A percentile compares a stretch with the other conserved stretches of the same genome.
These are phyloP conservation scores for Scenedesmus sp. DNA, from an alignment of 163 green algal species.

Conservation along the genomic window DNA sequence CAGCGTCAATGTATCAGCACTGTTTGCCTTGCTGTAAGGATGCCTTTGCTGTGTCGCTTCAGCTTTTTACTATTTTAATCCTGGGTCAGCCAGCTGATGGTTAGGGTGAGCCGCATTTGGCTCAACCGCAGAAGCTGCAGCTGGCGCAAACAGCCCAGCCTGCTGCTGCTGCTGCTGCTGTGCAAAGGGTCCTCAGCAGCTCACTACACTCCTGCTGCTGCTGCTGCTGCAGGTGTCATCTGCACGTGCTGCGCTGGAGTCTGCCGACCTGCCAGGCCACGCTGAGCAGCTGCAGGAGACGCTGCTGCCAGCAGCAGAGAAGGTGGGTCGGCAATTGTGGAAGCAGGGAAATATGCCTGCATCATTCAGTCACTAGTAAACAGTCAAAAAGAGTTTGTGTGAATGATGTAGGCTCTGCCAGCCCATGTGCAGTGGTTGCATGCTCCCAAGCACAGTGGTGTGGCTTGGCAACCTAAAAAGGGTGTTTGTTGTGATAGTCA, in stretches of 20 bases:
- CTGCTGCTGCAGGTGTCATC: constrained; percentile 36
- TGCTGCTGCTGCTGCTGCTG: not conserved
- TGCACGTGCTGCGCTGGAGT: constrained; percentile 22
- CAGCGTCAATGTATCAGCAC: not conserved
- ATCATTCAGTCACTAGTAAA: too few relatives aligned
- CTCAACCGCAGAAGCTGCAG: not conserved
- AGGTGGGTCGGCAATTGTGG: not conserved
- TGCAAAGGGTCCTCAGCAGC: not conserved
- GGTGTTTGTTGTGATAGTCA: not conserved
- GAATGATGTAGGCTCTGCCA: not conserved
- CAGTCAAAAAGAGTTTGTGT: not conserved
- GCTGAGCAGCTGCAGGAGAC: constrained; percentile 28
- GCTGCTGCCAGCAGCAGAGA: constrained; percentile 35
- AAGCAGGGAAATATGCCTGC: too few relatives aligned
- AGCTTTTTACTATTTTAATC: too few relatives aligned
- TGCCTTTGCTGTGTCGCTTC: not conserved
- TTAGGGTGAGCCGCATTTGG: too few relatives aligned
- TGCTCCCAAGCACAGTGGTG: too few relatives aligned
- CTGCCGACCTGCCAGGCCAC: constrained; percentile 29
- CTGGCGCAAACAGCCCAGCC: not conserved
- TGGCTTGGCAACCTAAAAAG: not conserved
- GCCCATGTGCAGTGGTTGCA: too few relatives aligned
- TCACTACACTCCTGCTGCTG: not conserved
- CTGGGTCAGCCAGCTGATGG: too few relatives aligned
- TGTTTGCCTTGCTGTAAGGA: not conserved